Base-by-base conservation (phyloP, 148 eudicot species). In the Agrostemma githago region DNA sequence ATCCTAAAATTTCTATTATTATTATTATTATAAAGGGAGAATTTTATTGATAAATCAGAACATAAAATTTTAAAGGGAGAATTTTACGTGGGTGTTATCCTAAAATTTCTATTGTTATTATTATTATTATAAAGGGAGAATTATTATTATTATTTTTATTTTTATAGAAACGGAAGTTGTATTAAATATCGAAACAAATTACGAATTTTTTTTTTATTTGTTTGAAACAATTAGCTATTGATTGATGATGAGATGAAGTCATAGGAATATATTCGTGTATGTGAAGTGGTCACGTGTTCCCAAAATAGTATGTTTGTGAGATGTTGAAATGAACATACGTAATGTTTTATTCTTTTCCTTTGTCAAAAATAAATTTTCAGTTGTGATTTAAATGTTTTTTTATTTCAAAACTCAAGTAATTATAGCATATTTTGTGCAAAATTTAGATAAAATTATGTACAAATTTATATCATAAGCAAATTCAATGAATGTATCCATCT, bases 281-380 rank as follows among this genome's bases (percentile, higher is more conserved):
- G 66, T 62, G 11, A 62, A 62, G 66, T 62, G 39, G 39, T 62
- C 66, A 62, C 34, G 41, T 62, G 66, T 62, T 62, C 37, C 66
- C 40, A 62, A 62, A 62, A 62, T 21, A 62, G 66, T 21, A 62
- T 37, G 66, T 26, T 62, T 8, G 39, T 21, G 66, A 62, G 66
- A 21, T 8, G 34, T 15, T 62, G 66, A 34, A 20, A 62, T 62
- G 66, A 21, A 16, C 15, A 26, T 62, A 15, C 56, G 66, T 62
- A 62, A 3, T 62, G 9, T 62, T 62, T 34, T 26, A 62, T 8
- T 62, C 40, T 60, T 62, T 62, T 57, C 4, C 6, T 62, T 62
- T 21, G 66, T 62, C 40, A 62, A 62, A 51, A 62, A 62, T 9
- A 9, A 62, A 21, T 62, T 8, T 62, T 62, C 37, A 6, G 15